Percentiles rank a stretch among this genome's conserved stretches.
These are phyloP conservation scores for Aspergillus brunneoviolaceus DNA, from an alignment of 2,329 filamentous ascomycete genomes.

Conservation along the genomic window DNA sequence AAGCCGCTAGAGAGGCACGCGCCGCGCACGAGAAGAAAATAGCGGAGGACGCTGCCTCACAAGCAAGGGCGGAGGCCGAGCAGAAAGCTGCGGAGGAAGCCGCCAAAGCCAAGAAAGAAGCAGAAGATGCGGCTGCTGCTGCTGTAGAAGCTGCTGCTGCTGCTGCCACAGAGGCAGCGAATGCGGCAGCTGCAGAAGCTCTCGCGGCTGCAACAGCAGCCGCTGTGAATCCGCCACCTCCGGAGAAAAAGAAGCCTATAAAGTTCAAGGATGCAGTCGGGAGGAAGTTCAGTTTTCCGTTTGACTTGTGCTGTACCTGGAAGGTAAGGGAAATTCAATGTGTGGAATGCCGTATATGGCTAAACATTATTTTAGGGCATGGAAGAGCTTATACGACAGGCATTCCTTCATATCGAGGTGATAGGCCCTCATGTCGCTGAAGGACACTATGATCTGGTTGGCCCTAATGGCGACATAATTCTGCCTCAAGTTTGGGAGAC, in stretches of 20 bases:
- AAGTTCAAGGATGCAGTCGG: constrained; percentile 90
- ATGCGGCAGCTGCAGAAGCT: constrained; percentile 36
- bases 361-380: constrained; percentile 56
- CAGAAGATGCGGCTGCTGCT: constrained; percentile 42
- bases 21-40: constrained; percentile 44
- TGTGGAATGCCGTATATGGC: not conserved
- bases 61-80: constrained; percentile 51
- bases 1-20: constrained; percentile 35
- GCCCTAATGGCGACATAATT: constrained; percentile 78
- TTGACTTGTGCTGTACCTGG: constrained; percentile 81
- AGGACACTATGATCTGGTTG: constrained; percentile 77
- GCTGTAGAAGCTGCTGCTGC: constrained; percentile 42
- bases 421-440: constrained; percentile 74
- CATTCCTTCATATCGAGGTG: constrained; percentile 74
- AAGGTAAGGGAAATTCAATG: constrained; percentile 54
- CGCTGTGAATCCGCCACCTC: constrained; percentile 42
- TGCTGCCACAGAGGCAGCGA: constrained; percentile 39
- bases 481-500: constrained; percentile 79
- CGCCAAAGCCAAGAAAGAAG: constrained; percentile 47
- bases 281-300: constrained; percentile 90
- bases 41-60: constrained; percentile 45
- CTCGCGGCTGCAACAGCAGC: constrained; percentile 35
- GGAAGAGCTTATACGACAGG: constrained; percentile 82
- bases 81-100: constrained; percentile 48
- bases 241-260: constrained; percentile 70